Conservation (phyloP, 2,329 filamentous ascomycete species). For the Hymenoscyphus occultus region DNA sequence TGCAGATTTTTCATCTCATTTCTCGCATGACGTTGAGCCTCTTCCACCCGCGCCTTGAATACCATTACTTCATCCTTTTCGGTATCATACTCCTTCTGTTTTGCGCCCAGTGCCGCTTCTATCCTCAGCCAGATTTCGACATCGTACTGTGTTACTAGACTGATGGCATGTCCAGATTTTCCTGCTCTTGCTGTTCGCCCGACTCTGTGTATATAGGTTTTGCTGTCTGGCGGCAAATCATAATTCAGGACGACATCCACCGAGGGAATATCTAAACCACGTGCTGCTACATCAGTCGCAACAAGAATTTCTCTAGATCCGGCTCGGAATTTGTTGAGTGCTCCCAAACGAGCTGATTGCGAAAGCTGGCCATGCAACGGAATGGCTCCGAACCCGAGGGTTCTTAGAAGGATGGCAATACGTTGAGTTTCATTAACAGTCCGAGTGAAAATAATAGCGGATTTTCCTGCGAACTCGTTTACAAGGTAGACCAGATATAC, state of each 20-base stretch:
- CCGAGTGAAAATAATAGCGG: conserved; percentile 84
- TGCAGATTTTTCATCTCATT: conserved; percentile 78
- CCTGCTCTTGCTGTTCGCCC: conserved; percentile 85
- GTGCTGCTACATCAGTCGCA: conserved; percentile 88
- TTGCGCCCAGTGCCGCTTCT: conserved; percentile 76
- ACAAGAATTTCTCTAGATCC: conserved; percentile 82
- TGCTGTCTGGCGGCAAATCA: conserved; percentile 78
- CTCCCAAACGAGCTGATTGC: conserved; percentile 81
- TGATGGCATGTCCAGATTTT: conserved; percentile 77
- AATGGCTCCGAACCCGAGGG: conserved; percentile 85
- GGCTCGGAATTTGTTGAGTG: conserved; percentile 84
- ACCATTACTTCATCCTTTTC: conserved; percentile 84
- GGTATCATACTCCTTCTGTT: conserved; percentile 65
- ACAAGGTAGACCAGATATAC: conserved; percentile 82
- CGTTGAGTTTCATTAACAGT: conserved; percentile 91
- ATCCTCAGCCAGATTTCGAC: conserved; percentile 77
- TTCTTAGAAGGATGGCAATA: conserved; percentile 75
- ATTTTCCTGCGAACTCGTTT: conserved; percentile 84
- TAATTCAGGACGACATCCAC: conserved; percentile 86
- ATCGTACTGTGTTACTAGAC: conserved; percentile 83
- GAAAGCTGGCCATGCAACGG: conserved; percentile 90
- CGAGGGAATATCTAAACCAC: conserved; percentile 89
- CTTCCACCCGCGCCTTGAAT: conserved; percentile 72
- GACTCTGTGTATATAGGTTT: conserved; percentile 88
- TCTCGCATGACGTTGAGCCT: conserved; percentile 77